phyloP scores from a whole-genome alignment of 805 yeast species.

The Ogataea trehalophila region DNA sequence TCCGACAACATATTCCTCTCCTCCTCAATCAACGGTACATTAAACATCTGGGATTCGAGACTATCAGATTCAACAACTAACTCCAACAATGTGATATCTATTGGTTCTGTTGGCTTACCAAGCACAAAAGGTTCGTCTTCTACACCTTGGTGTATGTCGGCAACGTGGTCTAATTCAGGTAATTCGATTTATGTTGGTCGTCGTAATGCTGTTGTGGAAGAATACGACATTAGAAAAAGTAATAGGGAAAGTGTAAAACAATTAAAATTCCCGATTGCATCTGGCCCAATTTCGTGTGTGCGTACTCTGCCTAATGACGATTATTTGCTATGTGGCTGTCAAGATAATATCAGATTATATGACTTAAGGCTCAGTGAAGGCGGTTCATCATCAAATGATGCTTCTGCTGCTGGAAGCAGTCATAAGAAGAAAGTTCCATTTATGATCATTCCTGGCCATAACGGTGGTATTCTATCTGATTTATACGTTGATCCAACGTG shows the following conservation, averaged over 20 bases:
- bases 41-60: slow-evolving; percentile 81
- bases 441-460: slow-evolving; percentile 92
- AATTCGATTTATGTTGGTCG: slow-evolving; percentile 78
- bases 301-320: slow-evolving; percentile 74
- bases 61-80: slow-evolving; percentile 5
- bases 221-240: slow-evolving; percentile 53
- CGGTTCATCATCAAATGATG: slow-evolving; percentile 2
- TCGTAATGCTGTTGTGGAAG: slow-evolving; percentile 83
- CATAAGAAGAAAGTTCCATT: slow-evolving; percentile 58
- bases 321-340: slow-evolving; percentile 81
- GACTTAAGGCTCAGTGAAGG: slow-evolving; percentile 46
- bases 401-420: slow-evolving; percentile 1
- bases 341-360: slow-evolving; percentile 83
- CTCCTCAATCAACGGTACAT: slow-evolving; percentile 76
- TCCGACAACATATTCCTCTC: slow-evolving; percentile 59
- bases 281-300: slow-evolving; percentile 87
- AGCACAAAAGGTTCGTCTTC: slow-evolving; percentile 52
- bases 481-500: slow-evolving; percentile 83
- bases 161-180: slow-evolving; percentile 87
- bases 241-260: slow-evolving; percentile 52
- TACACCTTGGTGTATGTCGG: slow-evolving; percentile 93
- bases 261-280: slow-evolving; percentile 74
- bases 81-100: slow-evolving; percentile 17
- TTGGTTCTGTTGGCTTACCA: slow-evolving; percentile 39
- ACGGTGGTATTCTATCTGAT: slow-evolving; percentile 81